Evolutionary conservation across 768 basidiomycete genomes (phyloP), one percentile per base, ranked within the genome.

Genomic region (Mycena kentingensis): DNA sequence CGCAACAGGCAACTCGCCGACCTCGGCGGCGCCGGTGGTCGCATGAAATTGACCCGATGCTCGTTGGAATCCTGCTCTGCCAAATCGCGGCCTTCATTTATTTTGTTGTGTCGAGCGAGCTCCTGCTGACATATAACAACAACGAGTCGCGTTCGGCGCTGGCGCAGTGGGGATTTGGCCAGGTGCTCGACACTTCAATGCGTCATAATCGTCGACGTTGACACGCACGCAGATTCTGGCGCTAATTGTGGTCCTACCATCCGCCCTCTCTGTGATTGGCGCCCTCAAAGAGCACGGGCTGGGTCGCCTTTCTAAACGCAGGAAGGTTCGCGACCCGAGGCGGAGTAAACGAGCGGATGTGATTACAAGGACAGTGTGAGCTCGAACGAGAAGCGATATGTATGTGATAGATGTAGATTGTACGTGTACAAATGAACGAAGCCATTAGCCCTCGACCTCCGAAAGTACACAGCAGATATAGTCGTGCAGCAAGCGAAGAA

Each of bases 31-130:
- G 66, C 24, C 61, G 64, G 37, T 74, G 70, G 70, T 66, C 67
- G 19, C 60, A 63, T 28, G 62, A 70, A 27, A 50, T 73, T 22
- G 73, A 75, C 46, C 72, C 74, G 16, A 74, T 75, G 72, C 60
- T 76, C 36, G 64, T 77, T 16, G 57, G 57, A 51, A 67, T 75
- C 26, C 50, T 70, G 27, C 68, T 74, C 21, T 70, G 66, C 49
- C 70, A 74, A 48, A 55, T 65, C 25, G 51, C 73, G 48, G 65
- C 75, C 24, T 71, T 74, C 55, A 67, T 65, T 7, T 76, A 75
- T 54, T 75, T 76, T 45, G 65, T 76, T 27, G 68, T 71, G 6
- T 72, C 70, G 2, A 75, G 63, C 35, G 75, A 77, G 56, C 60
- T 72, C 10, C 55, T 75, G 35, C 51, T 74, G 38, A 44, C 54